These are phyloP conservation scores for Globisporangium echinulatum DNA, from an alignment of 352 stramenopile species.

Conservation along the genomic window DNA sequence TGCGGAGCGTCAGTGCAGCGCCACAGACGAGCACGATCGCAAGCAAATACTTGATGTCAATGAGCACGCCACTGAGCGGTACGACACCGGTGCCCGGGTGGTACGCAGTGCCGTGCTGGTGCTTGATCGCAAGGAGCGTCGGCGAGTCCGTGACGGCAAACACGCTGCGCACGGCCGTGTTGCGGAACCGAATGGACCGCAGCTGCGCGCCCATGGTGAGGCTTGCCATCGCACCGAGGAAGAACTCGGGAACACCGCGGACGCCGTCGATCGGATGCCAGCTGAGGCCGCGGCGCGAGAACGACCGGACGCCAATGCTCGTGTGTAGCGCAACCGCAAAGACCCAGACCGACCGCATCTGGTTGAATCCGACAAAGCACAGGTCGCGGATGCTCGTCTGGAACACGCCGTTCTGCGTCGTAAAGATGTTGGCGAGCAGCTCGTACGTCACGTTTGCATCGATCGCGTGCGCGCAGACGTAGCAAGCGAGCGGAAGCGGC, in stretches of 20 bases:
- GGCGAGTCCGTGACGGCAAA: conserved; percentile 6
- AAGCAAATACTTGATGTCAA: conserved; percentile 25
- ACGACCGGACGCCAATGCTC: conserved; percentile 8
- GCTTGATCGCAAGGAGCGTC: conserved; percentile 10
- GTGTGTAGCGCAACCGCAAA: conserved; percentile 26
- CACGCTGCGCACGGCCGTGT: conserved; percentile 4
- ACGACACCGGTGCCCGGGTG: conserved; percentile 16
- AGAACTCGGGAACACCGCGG: conserved; percentile 24
- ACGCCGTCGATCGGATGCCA: conserved; percentile 15
- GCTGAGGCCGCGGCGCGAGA: conserved; percentile 10
- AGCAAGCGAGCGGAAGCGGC: conserved; percentile 34
- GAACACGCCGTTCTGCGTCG: conserved; percentile 19
- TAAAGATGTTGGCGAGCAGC: conserved; percentile 26
- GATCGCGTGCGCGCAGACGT: conserved; percentile 33
- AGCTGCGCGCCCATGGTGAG: conserved; percentile 27
- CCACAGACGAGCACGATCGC: conserved; percentile 14
- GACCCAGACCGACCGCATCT: conserved; percentile 46
- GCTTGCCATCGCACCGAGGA: conserved; percentile 25
- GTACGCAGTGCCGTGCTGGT: conserved; percentile 10
- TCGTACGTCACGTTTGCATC: conserved; percentile 34
- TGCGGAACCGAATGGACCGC: background rate
- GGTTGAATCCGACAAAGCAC: conserved; percentile 23
- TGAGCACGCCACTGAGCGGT: conserved; percentile 19
- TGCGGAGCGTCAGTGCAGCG: background rate
- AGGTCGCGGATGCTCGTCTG: conserved; percentile 18